Base-by-base conservation (phyloP, 495 filamentous ascomycete genomes). In the Neurospora pannonica region DNA sequence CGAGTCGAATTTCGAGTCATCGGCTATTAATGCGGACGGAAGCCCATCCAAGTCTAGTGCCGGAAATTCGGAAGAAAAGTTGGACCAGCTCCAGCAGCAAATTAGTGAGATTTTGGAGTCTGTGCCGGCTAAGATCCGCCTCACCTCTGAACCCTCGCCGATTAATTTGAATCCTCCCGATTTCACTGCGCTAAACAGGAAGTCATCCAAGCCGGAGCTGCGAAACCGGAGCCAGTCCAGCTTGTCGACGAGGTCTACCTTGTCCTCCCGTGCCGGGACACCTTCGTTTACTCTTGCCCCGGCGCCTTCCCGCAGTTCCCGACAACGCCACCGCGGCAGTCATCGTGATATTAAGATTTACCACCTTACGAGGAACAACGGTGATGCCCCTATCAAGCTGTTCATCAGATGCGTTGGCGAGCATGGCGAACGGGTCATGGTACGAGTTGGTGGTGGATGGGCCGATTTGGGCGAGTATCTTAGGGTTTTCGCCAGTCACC, bases 401-500 rank as follows among this genome's bases (percentile, higher is more conserved):
- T 96, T 95, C 79, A 94, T 98, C 36, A 92, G 96, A 1, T 90
- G 94, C 17, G 94, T 99, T 2, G 96, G 96, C 42, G 93, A 97
- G 80, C 86, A 89, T 38, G 91, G 92, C n/a, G 94, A 97, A 81
- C 89, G 96, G 37, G 94, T 98, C 62, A 98, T 99, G 94, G 97
- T 98, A 10, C 92, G 96, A 72, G 94, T 98, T 28, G 96, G 96
- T 19, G 96, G 96, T 74, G 96, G 96, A 42, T 99, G 96, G 96
- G 93, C 94, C 17, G 96, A 99, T 79, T 84, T 99, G 31, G 94
- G 91, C 36, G 95, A 97, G 81, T 98, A 97, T 79, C 86, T 99
- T n/a, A 90, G 92, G 75, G 93, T 97, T 79, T 99, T 97, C 78
- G 94, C 93, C 28, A 87, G 89, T 67, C 96, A 99, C 81, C 96